Evolutionary conservation across 2,329 filamentous ascomycete genomes (phyloP).

Genomic region (Ceratocystis alfenasii): DNA sequence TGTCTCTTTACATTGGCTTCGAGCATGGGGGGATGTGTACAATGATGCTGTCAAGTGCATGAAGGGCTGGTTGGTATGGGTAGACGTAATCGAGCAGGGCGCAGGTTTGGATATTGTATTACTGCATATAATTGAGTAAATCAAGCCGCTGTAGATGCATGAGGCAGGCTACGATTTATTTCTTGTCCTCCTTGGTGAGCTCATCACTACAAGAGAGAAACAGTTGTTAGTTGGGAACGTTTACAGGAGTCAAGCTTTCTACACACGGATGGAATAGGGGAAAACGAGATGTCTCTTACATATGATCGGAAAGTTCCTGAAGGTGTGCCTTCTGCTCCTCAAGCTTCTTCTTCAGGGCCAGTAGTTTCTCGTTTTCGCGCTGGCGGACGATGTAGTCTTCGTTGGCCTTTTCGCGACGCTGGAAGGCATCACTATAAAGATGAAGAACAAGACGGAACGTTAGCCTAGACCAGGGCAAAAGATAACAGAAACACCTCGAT

Average conservation of each 20-base stretch:
- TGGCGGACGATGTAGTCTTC: constrained; percentile 77
- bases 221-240: neutral
- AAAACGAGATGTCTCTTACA: constrained; percentile 46
- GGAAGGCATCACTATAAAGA: constrained; percentile 68
- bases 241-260: neutral
- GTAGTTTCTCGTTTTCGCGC: constrained; percentile 84
- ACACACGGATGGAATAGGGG: neutral
- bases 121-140: constrained; percentile 3
- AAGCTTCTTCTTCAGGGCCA: constrained; percentile 61
- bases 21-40: neutral
- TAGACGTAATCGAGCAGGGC: neutral
- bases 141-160: neutral
- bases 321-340: constrained; percentile 70
- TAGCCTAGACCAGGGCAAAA: neutral
- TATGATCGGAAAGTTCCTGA: constrained; percentile 72
- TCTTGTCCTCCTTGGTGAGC: constrained; percentile 58
- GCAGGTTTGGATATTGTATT: constrained; percentile 1
- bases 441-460: neutral
- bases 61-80: neutral
- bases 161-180: constrained; percentile 32
- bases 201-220: constrained; percentile 48
- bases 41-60: neutral
- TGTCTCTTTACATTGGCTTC: neutral
- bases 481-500: neutral
- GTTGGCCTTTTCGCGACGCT: constrained; percentile 74